phyloP scores from a whole-genome alignment of 2,329 filamentous ascomycete species.

The Teratosphaeria epicoccoides region DNA sequence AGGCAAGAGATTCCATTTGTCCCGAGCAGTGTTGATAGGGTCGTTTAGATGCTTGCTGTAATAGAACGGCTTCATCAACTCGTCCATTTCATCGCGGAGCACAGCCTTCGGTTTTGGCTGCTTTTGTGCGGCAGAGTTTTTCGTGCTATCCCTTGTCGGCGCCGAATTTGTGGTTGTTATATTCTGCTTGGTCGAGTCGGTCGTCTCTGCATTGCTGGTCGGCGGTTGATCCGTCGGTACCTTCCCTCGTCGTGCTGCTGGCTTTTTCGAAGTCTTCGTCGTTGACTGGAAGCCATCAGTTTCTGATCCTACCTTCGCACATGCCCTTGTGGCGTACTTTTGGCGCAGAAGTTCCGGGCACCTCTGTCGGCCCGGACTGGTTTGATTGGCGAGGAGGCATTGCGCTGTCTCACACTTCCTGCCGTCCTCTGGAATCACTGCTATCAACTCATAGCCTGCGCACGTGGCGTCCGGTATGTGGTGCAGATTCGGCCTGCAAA shows the following conservation, averaged over 20 bases:
- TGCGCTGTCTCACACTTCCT: neutral
- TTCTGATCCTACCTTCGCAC: neutral
- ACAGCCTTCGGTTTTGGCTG: constrained; percentile 4
- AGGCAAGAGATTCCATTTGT: constrained; percentile 94
- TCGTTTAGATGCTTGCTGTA: constrained; percentile 57
- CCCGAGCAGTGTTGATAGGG: constrained; percentile 60
- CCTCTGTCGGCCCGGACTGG: constrained; percentile 22
- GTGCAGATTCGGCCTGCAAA: neutral
- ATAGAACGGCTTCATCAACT: constrained; percentile 59
- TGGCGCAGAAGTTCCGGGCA: constrained; percentile 16
- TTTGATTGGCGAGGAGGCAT: constrained; percentile 25
- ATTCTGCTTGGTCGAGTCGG: constrained; percentile 1
- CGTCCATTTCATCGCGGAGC: constrained; percentile 37
- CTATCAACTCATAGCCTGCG: neutral
- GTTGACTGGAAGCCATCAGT: constrained; percentile 5
- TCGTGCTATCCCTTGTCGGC: constrained; percentile 4
- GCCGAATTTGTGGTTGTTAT: constrained; percentile 4
- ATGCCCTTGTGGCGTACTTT: constrained; percentile 14
- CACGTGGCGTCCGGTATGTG: neutral
- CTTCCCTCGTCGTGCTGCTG: constrained; percentile 4
- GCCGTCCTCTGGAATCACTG: neutral
- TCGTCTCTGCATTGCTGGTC: neutral
- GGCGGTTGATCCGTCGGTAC: constrained; percentile 4
- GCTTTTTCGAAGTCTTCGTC: constrained; percentile 7
- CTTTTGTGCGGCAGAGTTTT: neutral